Evolutionary conservation across 2,329 filamentous ascomycete species (phyloP).

Genomic region (Aspergillus fumigatus): DNA sequence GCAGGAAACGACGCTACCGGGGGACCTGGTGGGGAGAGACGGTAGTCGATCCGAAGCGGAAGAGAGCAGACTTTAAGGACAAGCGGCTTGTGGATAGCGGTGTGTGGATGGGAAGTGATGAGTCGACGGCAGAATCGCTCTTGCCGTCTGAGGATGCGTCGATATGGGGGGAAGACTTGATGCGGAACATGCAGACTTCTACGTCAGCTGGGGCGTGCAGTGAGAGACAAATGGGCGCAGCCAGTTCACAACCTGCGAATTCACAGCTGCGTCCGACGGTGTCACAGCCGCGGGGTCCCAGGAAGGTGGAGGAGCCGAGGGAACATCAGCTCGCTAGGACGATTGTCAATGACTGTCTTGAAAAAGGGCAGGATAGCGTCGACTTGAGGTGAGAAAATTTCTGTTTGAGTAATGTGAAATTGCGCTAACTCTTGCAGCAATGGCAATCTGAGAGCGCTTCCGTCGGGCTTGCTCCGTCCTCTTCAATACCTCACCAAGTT

Average conservation of each 20-base stretch:
- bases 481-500: conserved; percentile 39
- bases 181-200: conserved; percentile 22
- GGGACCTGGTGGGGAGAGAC: conserved; percentile 45
- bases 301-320: conserved; percentile 25
- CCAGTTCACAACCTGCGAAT: too few species aligned
- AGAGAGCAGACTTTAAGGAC: conserved; percentile 40
- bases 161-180: conserved; percentile 35
- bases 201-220: background rate
- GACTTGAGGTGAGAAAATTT: conserved; percentile 40
- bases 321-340: conserved; percentile 35
- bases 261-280: background rate
- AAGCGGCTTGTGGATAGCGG: conserved; percentile 44
- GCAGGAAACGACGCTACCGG: conserved; percentile 39
- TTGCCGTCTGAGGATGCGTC: conserved; percentile 33
- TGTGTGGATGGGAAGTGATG: conserved; percentile 47
- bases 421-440: conserved; percentile 21
- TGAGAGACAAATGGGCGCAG: background rate
- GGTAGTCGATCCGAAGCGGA: conserved; percentile 33
- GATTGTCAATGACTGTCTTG: conserved; percentile 39
- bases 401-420: background rate
- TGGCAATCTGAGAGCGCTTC: conserved; percentile 27
- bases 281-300: conserved; percentile 16
- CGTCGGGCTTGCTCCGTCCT: conserved; percentile 31
- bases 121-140: conserved; percentile 31
- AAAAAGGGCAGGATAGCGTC: conserved; percentile 41